Conservation (phyloP, 1,139 yeast species). For the Komagataea norvegica region DNA sequence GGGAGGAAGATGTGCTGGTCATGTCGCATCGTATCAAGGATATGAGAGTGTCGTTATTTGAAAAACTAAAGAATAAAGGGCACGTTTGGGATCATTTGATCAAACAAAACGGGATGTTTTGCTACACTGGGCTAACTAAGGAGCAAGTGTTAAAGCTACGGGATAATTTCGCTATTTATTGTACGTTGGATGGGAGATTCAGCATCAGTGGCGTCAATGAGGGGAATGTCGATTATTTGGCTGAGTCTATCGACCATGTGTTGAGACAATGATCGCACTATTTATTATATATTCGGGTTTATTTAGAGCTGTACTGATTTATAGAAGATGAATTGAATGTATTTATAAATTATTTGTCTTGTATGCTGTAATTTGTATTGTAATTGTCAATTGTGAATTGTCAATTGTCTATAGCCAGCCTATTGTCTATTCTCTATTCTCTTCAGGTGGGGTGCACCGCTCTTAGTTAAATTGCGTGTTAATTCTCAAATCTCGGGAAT, state of each 20-base stretch:
- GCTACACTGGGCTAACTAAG: constrained; percentile 75
- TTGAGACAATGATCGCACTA: background rate
- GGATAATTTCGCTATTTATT: constrained; percentile 70
- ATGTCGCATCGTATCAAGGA: constrained; percentile 76
- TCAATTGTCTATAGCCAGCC: no score
- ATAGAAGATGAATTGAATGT: no score
- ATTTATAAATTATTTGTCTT: no score
- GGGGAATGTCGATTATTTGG: constrained; percentile 75
- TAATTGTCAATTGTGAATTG: no score
- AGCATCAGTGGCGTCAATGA: constrained; percentile 88
- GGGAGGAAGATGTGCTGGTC: constrained; percentile 71
- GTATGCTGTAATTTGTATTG: no score
- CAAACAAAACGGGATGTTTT: constrained; percentile 95
- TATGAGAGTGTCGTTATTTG: constrained; percentile 54
- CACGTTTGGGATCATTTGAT: constrained; percentile 80
- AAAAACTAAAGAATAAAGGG: constrained; percentile 51
- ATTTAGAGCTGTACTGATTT: no score
- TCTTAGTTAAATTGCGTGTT: no score
- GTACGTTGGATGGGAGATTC: constrained; percentile 86
- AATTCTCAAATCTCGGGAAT: no score
- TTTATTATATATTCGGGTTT: no score
- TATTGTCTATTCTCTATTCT: no score
- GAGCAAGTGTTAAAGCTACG: constrained; percentile 69
- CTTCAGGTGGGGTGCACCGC: no score
- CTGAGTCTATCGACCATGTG: constrained; percentile 59